Percentiles rank a stretch among this genome's conserved stretches.
Conservation (phyloP, 176 grass and related monocot species). For the Stipa capillata region DNA sequence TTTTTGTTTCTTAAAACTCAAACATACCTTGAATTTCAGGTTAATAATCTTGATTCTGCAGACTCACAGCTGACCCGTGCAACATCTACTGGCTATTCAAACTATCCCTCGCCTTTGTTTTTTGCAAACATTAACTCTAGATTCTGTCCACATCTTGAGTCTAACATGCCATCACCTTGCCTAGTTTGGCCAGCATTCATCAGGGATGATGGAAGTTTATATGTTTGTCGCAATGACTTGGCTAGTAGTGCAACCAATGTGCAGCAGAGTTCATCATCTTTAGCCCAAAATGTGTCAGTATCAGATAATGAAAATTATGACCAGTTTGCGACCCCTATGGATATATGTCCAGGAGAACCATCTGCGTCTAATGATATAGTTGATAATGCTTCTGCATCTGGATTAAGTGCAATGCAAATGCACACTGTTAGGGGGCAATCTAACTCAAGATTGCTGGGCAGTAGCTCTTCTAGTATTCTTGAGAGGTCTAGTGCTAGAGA, state of each 20-base stretch:
- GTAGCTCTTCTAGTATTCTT: slow-evolving; percentile 16
- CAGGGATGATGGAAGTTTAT: slow-evolving; percentile 40
- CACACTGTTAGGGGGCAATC: slow-evolving; percentile 1
- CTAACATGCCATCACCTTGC: slow-evolving; percentile 25
- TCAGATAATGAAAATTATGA: slow-evolving; percentile 47
- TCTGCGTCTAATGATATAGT: slow-evolving; percentile 26
- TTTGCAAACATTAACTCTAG: slow-evolving; percentile 64
- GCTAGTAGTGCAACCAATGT: slow-evolving; percentile 22
- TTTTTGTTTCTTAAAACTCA: slow-evolving; percentile 15
- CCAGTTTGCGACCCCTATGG: slow-evolving; percentile 54
- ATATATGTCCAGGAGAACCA: slow-evolving; percentile 65
- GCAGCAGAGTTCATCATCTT: slow-evolving; percentile 38
- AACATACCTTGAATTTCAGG: slow-evolving; percentile 49
- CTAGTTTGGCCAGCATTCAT: slow-evolving; percentile 45
- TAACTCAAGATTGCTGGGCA: slow-evolving; percentile 16
- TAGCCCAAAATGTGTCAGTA: slow-evolving; percentile 14
- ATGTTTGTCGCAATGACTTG: slow-evolving; percentile 39
- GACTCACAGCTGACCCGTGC: slow-evolving; percentile 77
- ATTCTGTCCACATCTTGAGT: slow-evolving; percentile 39
- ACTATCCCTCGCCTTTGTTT: slow-evolving; percentile 71
- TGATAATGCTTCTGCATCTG: slow-evolving; percentile 4
- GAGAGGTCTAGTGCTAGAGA: slow-evolving; percentile 26
- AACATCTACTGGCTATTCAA: slow-evolving; percentile 86
- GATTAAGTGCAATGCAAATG: slow-evolving; percentile 14
- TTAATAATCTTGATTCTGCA: slow-evolving; percentile 89